A percentile compares a stretch with the other conserved stretches of the same genome.
phyloP scores from a whole-genome alignment of 169 alveolate species.

The Plasmodium malariae region DNA sequence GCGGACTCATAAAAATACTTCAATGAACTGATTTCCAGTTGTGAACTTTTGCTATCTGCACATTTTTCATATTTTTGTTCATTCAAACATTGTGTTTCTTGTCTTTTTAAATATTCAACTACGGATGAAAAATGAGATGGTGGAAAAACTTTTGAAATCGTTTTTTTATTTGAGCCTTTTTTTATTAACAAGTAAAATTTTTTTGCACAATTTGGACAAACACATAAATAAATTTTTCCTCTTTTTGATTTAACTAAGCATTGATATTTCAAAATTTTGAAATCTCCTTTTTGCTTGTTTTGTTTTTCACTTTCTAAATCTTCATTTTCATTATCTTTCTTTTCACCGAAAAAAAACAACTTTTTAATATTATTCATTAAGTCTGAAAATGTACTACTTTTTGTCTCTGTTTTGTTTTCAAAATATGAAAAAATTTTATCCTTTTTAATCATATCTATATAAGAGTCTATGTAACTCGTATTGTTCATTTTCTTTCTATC shows the following conservation, averaged over 20 bases:
- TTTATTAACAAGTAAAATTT: constrained; percentile 45
- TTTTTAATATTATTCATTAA: constrained; percentile 24
- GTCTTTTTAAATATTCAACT: constrained; percentile 16
- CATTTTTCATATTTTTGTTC: neutral
- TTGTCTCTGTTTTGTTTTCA: constrained; percentile 4
- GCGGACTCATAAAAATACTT: constrained; percentile 12
- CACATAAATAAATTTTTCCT: constrained; percentile 24
- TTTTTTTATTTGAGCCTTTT: constrained; percentile 25
- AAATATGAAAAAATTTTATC: constrained; percentile 15
- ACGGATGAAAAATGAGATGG: constrained; percentile 23
- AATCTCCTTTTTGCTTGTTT: neutral
- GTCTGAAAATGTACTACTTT: constrained; percentile 12
- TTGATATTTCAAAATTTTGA: constrained; percentile 12
- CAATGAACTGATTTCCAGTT: constrained; percentile 10
- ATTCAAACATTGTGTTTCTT: neutral
- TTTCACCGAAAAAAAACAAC: constrained; percentile 13
- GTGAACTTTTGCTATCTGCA: neutral
- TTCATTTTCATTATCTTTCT: neutral
- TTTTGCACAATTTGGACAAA: constrained; percentile 60
- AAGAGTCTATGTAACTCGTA: constrained; percentile 5
- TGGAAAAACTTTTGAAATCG: constrained; percentile 38
- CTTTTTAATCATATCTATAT: neutral
- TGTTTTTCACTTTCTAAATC: neutral
- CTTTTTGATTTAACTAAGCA: constrained; percentile 20
- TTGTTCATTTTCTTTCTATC: neutral